These are phyloP conservation scores for Inga oerstediana DNA, from an alignment of 306 rosid genomes.

Conservation along the genomic window DNA sequence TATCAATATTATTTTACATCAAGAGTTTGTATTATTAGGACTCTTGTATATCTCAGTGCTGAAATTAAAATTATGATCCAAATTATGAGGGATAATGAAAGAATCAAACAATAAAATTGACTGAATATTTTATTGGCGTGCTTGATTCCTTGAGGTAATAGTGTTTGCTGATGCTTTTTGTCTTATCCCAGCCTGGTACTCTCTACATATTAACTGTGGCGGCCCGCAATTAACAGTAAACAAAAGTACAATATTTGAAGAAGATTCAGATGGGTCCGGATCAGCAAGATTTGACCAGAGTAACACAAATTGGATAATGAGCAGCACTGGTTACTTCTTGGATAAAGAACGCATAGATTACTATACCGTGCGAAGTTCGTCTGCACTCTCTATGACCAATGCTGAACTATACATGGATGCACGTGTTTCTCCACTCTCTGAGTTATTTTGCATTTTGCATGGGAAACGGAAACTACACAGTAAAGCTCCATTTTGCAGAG, in stretches of 20 bases:
- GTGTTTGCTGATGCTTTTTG: not conserved
- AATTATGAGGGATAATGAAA: not conserved
- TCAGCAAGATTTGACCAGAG: constrained; percentile 34
- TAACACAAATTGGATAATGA: constrained; percentile 37
- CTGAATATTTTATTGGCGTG: not conserved
- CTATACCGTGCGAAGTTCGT: not conserved
- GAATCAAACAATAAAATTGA: not conserved
- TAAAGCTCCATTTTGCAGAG: constrained; percentile 60
- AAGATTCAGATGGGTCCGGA: constrained; percentile 35
- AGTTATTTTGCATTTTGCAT: constrained; percentile 66
- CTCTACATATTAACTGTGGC: constrained; percentile 67
- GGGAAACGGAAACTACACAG: constrained; percentile 52
- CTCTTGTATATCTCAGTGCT: not conserved
- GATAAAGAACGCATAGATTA: not conserved
- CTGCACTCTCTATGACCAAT: constrained; percentile 33
- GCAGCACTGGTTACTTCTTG: constrained; percentile 40
- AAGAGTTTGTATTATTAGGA: not conserved
- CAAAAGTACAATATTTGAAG: constrained; percentile 43
- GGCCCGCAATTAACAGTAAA: constrained; percentile 37
- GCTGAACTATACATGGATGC: constrained; percentile 58
- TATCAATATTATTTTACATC: too few species aligned
- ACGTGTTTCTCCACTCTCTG: constrained; percentile 63
- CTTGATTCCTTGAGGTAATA: not conserved
- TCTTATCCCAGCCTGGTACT: constrained; percentile 43
- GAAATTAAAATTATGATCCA: not conserved